Conservation (phyloP, 208 protist genomes). For the Trypanosoma avium region DNA sequence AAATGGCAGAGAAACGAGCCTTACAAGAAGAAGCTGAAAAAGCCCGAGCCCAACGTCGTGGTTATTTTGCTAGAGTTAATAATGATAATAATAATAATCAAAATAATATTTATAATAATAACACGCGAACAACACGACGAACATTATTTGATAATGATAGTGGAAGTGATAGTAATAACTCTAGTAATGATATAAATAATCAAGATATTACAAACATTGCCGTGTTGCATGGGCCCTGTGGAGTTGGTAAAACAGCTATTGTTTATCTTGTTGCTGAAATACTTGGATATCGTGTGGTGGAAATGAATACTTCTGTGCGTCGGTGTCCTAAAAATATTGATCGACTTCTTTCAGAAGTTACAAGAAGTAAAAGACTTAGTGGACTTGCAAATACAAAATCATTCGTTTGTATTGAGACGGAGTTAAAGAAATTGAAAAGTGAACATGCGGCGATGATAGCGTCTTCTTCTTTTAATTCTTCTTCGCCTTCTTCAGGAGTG, state of each 20-base stretch:
- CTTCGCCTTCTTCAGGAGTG: not conserved
- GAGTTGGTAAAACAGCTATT: constrained; percentile 74
- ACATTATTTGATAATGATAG: constrained; percentile 1
- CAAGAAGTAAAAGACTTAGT: constrained; percentile 65
- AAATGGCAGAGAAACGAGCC: constrained; percentile 46
- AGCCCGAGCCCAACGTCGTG: constrained; percentile 41
- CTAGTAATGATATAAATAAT: constrained; percentile 25
- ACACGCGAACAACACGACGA: not conserved
- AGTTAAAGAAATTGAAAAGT: constrained; percentile 62
- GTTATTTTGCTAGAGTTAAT: constrained; percentile 62
- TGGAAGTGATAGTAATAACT: constrained; percentile 2
- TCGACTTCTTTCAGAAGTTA: constrained; percentile 77
- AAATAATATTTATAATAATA: too few species aligned
- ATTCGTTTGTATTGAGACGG: constrained; percentile 58
- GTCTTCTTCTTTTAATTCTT: not conserved
- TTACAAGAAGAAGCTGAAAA: constrained; percentile 33
- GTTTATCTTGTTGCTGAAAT: constrained; percentile 78
- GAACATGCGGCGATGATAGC: constrained; percentile 43
- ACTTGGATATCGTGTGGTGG: constrained; percentile 76
- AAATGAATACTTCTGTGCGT: constrained; percentile 77
- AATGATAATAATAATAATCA: too few species aligned
- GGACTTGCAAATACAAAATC: constrained; percentile 30
- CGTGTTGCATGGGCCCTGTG: constrained; percentile 66
- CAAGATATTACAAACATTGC: constrained; percentile 85
- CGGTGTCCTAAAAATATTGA: constrained; percentile 72